A percentile compares a stretch with the other conserved stretches of the same genome.
Conservation (phyloP, 768 basidiomycete species). For the Exidia glandulosa region DNA sequence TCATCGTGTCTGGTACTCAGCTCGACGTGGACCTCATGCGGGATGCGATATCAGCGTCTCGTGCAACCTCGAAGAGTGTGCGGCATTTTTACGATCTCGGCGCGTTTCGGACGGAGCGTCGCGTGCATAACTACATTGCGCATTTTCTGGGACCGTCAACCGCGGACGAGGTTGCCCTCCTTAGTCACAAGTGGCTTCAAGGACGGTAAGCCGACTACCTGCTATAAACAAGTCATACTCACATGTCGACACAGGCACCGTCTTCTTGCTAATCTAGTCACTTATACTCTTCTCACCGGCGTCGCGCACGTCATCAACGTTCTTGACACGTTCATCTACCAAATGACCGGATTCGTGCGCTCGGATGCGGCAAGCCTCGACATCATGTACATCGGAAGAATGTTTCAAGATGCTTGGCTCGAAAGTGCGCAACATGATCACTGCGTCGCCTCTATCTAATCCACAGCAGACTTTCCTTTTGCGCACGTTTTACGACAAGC, state of each 20-base stretch:
- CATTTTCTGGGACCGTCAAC: not conserved
- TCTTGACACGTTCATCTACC: not conserved
- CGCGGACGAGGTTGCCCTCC: not conserved
- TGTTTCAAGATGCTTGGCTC: no score
- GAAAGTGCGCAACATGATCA: no score
- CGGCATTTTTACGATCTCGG: not conserved
- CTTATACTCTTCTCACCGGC: not conserved
- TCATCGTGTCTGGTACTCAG: not conserved
- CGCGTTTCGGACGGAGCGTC: not conserved
- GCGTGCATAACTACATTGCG: not conserved
- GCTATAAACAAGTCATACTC: not conserved
- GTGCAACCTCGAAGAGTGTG: no score
- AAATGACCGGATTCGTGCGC: not conserved
- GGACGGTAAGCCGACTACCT: not conserved
- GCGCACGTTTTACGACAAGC: no score
- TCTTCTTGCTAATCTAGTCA: not conserved
- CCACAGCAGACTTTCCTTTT: no score
- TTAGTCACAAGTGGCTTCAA: not conserved
- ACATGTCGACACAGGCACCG: not conserved
- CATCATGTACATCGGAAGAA: no score
- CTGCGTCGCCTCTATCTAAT: no score
- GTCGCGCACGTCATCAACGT: not conserved
- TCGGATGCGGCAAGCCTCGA: not conserved
- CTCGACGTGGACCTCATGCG: not conserved
- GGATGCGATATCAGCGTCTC: not conserved